Base-by-base conservation (phyloP, 768 basidiomycete species). In the Pilatotrama ljubarskyi region DNA sequence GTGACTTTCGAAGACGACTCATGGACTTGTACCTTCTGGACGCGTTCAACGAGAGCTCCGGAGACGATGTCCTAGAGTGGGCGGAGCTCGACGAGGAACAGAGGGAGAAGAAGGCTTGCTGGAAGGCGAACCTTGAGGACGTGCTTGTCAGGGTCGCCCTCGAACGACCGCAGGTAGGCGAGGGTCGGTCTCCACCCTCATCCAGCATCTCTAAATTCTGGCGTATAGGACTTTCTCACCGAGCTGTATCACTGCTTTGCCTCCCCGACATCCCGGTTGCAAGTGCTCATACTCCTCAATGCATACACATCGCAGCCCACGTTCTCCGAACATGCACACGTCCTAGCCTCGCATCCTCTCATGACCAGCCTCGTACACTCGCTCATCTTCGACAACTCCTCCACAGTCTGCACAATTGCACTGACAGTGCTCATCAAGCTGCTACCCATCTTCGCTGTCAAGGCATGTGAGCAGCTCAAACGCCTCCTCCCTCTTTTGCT, bases 81-180 rank as follows among this genome's bases (percentile, higher is more conserved):
- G 85, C 86, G 14, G 82, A 80, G 42, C 73, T 91, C 55, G 83
- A 86, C 66, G 77, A 80, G 62, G 81, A 80, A 22, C 82, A 90
- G 66, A 80, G 86, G 51, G 81, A 82, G 55, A 80, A 78, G 67
- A 78, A 81, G 64, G 76, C 79, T 14, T 76, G 81, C 25, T 94
- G 91, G 91, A 93, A 91, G 72, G 72, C 75, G 26, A 94, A 91
- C 69, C 75, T 94, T 60, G 90, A 93, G 69, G 87, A 90, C 65
- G 80, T 90, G 18, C 76, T 93, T 41, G 77, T 91, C 40, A 80
- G 76, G 52, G 87, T 84, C 68, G 90, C 85, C 47, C 69, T 84
- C 58, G 79, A 83, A 64, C 72, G 78, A 55, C 88, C 90, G 22
- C 73, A 84, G 75, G 91, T 91, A 69, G 62, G 87, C 40, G 25